Base-by-base conservation (phyloP, 179 eudicot genomes). In the Pouteria campechiana region DNA sequence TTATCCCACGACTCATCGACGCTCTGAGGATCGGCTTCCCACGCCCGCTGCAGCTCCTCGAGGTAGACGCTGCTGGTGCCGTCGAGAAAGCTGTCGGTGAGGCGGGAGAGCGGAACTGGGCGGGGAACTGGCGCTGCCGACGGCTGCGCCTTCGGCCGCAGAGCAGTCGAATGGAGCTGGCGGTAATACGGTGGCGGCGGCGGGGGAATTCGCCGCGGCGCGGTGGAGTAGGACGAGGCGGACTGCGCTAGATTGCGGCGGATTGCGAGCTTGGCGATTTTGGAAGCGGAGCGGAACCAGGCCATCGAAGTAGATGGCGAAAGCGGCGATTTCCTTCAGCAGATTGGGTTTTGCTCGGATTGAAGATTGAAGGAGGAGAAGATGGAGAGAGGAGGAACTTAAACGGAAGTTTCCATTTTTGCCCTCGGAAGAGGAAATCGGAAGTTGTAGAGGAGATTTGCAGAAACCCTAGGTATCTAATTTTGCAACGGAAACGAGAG, bases 221-320 rank as follows among this genome's bases (percentile, higher is more conserved):
- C 69, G 12, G 79, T 43, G 11, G 69, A 61, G 37, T 72, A 79
- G n/a, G n/a, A n/a, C 2, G 78, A 63, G 14, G 81, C 73, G 8
- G 73, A 63, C 64, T 72, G 86, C 2, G 81, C 57, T 22, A 81
- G 31, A 27, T 70, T 51, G 52, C 90, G 74, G 73, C 68, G 74
- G 35, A 72, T 54, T 0, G 83, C 83, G 51, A 74, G 73, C 77
- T 72, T 86, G 9, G 95, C 81, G 6, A 76, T 52, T 25, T 57
- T 58, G 25, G 90, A 76, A 28, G 85, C 85, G 55, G 81, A 86
- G 72, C 95, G 75, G 55, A 85, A 70, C 89, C 80, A 86, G 37
- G 71, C 71, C 95, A 89, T 89, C 39, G 41, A n/a, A n/a, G n/a
- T n/a, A n/a, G n/a, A n/a, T n/a, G n/a, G n/a, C n/a, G n/a, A n/a